Conservation (phyloP, 73 alveolate genomes). For the Paramecium sexaurelia region DNA sequence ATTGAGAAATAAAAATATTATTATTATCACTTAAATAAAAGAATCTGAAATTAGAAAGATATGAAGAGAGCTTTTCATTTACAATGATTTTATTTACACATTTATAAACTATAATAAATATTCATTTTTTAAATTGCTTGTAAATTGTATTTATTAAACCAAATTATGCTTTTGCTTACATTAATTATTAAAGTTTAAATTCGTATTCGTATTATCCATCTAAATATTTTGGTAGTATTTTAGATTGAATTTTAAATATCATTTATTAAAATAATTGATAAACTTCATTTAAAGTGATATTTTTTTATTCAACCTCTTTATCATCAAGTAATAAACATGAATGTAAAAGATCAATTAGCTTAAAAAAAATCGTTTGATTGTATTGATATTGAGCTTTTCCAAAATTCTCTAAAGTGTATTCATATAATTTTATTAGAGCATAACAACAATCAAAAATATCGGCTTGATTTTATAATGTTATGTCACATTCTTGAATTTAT, state of each 20-base stretch:
- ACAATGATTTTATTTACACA: background rate
- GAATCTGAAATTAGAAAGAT: too few species aligned
- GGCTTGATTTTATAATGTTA: background rate
- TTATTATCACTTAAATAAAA: too few species aligned
- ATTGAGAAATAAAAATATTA: too few species aligned
- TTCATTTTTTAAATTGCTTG: background rate
- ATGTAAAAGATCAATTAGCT: background rate
- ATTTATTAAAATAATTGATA: background rate
- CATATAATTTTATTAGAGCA: background rate
- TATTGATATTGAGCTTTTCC: background rate
- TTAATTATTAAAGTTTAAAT: background rate
- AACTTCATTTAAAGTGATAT: background rate
- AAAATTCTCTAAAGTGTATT: background rate
- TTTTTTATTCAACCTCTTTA: background rate
- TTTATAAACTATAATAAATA: background rate
- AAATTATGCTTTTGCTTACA: slow-evolving; percentile 24
- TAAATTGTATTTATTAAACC: background rate
- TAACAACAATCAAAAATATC: slow-evolving; percentile 17
- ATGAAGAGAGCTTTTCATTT: too few species aligned
- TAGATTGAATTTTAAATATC: background rate
- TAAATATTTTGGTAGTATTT: background rate
- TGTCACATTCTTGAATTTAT: background rate
- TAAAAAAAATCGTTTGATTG: background rate
- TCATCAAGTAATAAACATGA: background rate
- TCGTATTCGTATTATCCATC: background rate